Percentiles rank a stretch among this genome's conserved stretches.
Evolutionary conservation across 2,329 filamentous ascomycete species (phyloP).

Genomic region (Colletotrichum coccodes): DNA sequence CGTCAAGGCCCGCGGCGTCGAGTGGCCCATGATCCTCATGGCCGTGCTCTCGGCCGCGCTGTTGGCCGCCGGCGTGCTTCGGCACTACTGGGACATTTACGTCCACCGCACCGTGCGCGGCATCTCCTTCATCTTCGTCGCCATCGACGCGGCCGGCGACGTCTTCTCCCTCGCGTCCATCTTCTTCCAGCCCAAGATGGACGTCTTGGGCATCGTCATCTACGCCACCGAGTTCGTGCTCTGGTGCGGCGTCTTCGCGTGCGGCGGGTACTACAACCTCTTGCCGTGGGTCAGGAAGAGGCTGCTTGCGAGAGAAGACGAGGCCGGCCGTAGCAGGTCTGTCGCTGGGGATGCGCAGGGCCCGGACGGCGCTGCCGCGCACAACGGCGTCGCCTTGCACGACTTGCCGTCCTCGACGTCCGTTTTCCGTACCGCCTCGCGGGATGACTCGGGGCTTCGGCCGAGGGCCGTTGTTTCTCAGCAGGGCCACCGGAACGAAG

Average conservation of each 20-base stretch:
- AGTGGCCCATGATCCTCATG: slow-evolving; percentile 75
- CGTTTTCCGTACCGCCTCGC: slow-evolving; percentile 68
- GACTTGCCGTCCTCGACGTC: slow-evolving; percentile 69
- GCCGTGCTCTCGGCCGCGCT: slow-evolving; percentile 71
- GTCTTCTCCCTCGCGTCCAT: slow-evolving; percentile 74
- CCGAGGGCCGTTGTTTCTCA: not conserved
- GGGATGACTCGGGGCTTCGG: slow-evolving; percentile 6
- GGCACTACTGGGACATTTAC: slow-evolving; percentile 78
- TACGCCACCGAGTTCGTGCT: slow-evolving; percentile 73
- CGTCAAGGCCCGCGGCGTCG: slow-evolving; percentile 51
- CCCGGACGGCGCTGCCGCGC: not conserved
- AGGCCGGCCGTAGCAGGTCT: not conserved
- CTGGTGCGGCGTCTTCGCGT: slow-evolving; percentile 75
- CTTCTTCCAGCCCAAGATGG: slow-evolving; percentile 67
- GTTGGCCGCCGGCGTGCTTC: slow-evolving; percentile 72
- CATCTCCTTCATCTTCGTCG: slow-evolving; percentile 78
- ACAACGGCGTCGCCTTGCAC: slow-evolving; percentile 49
- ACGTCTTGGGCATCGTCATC: slow-evolving; percentile 72
- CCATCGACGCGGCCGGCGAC: slow-evolving; percentile 75
- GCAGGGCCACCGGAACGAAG: not conserved
- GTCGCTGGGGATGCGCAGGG: not conserved
- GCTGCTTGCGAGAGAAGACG: slow-evolving; percentile 34
- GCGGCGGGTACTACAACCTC: slow-evolving; percentile 73
- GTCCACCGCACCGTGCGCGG: slow-evolving; percentile 72
- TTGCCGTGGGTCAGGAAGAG: slow-evolving; percentile 63